A percentile compares a stretch with the other conserved stretches of the same genome.
These are phyloP conservation scores for Suhomyces terraborum DNA, from an alignment of 1,139 yeast species.

Conservation along the genomic window DNA sequence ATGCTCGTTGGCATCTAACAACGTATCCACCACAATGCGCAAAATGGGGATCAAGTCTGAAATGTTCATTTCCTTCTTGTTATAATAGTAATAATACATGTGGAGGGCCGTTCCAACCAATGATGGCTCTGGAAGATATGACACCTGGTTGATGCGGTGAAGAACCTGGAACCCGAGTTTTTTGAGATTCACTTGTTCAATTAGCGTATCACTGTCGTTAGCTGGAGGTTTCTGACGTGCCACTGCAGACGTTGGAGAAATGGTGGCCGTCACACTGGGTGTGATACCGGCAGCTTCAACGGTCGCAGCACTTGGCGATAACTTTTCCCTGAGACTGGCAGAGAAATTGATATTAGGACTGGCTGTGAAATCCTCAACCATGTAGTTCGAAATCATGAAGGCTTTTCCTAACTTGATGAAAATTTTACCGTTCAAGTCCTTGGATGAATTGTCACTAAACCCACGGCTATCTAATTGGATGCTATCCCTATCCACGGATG, in stretches of 20 bases:
- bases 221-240: background rate
- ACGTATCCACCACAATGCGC: slow-evolving; percentile 25
- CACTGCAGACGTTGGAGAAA: slow-evolving; percentile 5
- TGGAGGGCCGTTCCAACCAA: slow-evolving; percentile 44
- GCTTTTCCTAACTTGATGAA: slow-evolving; percentile 41
- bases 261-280: slow-evolving; percentile 5
- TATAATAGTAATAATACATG: slow-evolving; percentile 30
- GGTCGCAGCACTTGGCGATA: slow-evolving; percentile 5
- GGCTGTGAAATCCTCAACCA: slow-evolving; percentile 17
- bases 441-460: slow-evolving; percentile 30
- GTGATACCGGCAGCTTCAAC: slow-evolving; percentile 7
- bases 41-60: slow-evolving; percentile 34
- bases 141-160: slow-evolving; percentile 42
- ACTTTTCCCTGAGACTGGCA: slow-evolving; percentile 2
- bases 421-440: slow-evolving; percentile 40
- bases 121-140: slow-evolving; percentile 42
- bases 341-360: slow-evolving; percentile 8
- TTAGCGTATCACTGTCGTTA: slow-evolving; percentile 14
- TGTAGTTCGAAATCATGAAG: slow-evolving; percentile 34
- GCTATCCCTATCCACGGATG: slow-evolving; percentile 8
- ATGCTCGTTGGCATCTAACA: slow-evolving; percentile 26
- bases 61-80: slow-evolving; percentile 21
- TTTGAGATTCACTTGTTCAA: slow-evolving; percentile 35
- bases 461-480: slow-evolving; percentile 20
- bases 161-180: slow-evolving; percentile 45